A percentile compares a stretch with the other conserved stretches of the same genome.
These are phyloP conservation scores for Penicillium simplicissimum DNA, from an alignment of 495 filamentous ascomycete species.

Conservation along the genomic window DNA sequence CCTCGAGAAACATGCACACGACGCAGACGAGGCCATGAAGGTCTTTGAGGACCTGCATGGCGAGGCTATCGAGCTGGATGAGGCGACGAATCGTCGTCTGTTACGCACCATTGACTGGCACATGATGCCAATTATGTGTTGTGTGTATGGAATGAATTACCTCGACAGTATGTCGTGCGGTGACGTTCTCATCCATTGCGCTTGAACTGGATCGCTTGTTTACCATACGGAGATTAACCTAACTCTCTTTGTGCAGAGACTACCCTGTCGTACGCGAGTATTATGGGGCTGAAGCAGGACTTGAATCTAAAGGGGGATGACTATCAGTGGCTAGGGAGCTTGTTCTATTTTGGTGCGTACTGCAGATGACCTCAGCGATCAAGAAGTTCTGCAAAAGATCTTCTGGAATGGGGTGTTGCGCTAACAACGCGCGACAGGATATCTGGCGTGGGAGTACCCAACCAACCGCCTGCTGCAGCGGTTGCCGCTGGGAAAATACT, in stretches of 20 bases:
- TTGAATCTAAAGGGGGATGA: constrained; percentile 42
- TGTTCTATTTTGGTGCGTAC: constrained; percentile 61
- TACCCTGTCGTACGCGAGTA: constrained; percentile 61
- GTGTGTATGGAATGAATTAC: constrained; percentile 65
- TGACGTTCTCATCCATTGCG: not conserved
- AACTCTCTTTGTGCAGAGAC: constrained; percentile 43
- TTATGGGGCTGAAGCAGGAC: constrained; percentile 61
- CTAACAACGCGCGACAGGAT: constrained; percentile 38
- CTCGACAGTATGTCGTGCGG: constrained; percentile 51
- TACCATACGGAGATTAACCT: not conserved
- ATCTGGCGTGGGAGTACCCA: constrained; percentile 65
- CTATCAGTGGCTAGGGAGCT: constrained; percentile 57
- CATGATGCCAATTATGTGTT: constrained; percentile 63
- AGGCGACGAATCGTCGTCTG: constrained; percentile 55
- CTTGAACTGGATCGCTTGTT: not conserved
- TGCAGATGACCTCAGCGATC: not conserved
- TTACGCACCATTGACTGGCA: constrained; percentile 60
- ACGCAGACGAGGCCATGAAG: constrained; percentile 63
- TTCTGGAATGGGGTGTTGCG: not conserved
- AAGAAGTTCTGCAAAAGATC: not conserved
- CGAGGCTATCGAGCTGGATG: constrained; percentile 53
- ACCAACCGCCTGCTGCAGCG: constrained; percentile 61
- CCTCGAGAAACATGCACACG: constrained; percentile 53
- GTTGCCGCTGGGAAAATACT: constrained; percentile 61
- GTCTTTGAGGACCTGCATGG: constrained; percentile 51